Evolutionary conservation across 352 stramenopile genomes (phyloP), one percentile per base, ranked within the genome.

Genomic region (Globisporangium apiculatum): DNA sequence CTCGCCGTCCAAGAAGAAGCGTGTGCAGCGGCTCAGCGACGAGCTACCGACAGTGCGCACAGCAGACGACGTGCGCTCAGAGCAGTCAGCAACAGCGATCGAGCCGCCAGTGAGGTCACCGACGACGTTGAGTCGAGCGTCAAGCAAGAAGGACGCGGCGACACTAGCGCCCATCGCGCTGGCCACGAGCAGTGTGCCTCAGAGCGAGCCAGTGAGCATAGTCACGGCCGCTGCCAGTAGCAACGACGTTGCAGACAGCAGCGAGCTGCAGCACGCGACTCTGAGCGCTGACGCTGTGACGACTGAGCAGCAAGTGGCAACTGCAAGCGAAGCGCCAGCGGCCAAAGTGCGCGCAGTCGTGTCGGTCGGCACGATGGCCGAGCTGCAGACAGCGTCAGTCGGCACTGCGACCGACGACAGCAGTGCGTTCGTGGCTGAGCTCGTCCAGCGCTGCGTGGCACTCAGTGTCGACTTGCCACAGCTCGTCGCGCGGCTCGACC

Each of bases 361-460:
- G 15, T 49, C 45, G 45, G 49, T 55, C 24, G 49, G 38, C 35
- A 31, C 47, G 15, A 48, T 54, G 51, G 35, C 50, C 3, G 48
- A 56, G 17, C 40, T 43, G 7, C 8, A 48, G 37, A 64, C 60
- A 24, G 50, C 45, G 14, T 69, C 66, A n/a, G 45, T 75, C 51
- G 63, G 50, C 7, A 79, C 53, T 9, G 35, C 58, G n/a, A 76
- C 68, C n/a, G 60, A 76, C 7, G 48, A 56, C 15, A 53, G 57
- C 7, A 9, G 38, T 50, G 53, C n/a, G 36, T 36, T 72, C 24
- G 42, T 74, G 7, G 54, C 63, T 35, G 11, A 65, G 36, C 55
- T 79, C 18, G 60, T 63, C n/a, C 55, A 58, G 18, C 56, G 71
- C n/a, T 75, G 71, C 51, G 58, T 60, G 17, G 63, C 72, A 35